Percentiles rank a stretch among this genome's conserved stretches.
Evolutionary conservation across 352 stramenopile species (phyloP).

Genomic region (Pythium plurisporium): DNA sequence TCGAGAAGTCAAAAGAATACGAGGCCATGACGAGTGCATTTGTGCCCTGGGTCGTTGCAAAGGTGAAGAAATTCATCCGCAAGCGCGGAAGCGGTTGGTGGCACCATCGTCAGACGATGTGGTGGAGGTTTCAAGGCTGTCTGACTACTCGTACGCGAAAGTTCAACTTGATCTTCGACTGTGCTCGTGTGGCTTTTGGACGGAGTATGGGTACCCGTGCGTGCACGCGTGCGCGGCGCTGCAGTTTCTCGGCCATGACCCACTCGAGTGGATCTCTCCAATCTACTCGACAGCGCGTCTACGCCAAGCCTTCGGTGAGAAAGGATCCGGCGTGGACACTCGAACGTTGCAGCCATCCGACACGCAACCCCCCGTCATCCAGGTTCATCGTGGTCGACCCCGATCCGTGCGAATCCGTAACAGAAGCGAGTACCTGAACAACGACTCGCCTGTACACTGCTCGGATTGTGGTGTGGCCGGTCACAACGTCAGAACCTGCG

Average conservation of each 20-base stretch:
- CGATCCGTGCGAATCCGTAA: constrained; percentile 6
- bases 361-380: constrained; percentile 1
- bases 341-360: neutral
- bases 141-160: neutral
- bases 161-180: neutral
- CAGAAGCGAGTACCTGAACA: constrained; percentile 6
- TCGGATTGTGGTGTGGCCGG: neutral
- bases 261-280: constrained; percentile 4
- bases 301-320: constrained; percentile 1
- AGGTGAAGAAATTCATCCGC: neutral
- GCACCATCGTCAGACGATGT: neutral
- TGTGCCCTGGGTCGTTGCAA: neutral
- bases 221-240: constrained; percentile 16
- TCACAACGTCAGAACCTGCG: constrained; percentile 2
- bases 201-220: constrained; percentile 18
- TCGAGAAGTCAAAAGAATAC: constrained; percentile 3
- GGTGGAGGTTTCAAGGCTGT: constrained; percentile 4
- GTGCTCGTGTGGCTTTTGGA: constrained; percentile 13
- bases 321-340: neutral
- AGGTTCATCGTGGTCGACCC: neutral
- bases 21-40: neutral
- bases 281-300: constrained; percentile 6
- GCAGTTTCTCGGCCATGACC: neutral
- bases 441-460: constrained; percentile 12
- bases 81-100: neutral